A percentile compares a stretch with the other conserved stretches of the same genome.
phyloP scores from a whole-genome alignment of 805 yeast species.

The Kazachstania africana region DNA sequence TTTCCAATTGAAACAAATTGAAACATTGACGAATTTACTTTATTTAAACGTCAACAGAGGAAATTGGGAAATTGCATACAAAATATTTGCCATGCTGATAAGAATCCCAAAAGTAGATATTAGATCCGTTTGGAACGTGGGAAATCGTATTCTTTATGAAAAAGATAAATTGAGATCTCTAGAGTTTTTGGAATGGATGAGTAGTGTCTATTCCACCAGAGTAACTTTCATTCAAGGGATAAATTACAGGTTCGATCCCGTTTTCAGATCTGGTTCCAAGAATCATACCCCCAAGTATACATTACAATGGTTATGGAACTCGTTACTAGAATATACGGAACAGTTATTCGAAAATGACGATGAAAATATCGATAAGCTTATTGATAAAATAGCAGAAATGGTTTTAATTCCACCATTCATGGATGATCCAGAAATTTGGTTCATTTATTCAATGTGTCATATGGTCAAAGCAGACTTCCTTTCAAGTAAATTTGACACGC shows the following conservation, averaged over 20 bases:
- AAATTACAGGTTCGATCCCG: conserved; percentile 18
- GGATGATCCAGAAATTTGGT: conserved; percentile 26
- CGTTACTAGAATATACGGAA: conserved; percentile 7
- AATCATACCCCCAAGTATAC: conserved; percentile 20
- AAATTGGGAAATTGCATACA: conserved; percentile 47
- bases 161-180: conserved; percentile 4
- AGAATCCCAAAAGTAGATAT: conserved; percentile 41
- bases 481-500: conserved; percentile 6
- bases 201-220: conserved; percentile 16
- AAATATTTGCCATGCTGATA: conserved; percentile 37
- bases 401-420: conserved; percentile 23
- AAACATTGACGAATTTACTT: conserved; percentile 31
- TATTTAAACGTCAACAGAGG: conserved; percentile 36
- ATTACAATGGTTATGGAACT: conserved; percentile 21
- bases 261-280: conserved; percentile 21
- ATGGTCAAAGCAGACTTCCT: conserved; percentile 17
- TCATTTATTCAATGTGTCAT: conserved; percentile 19
- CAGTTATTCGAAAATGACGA: conserved; percentile 1
- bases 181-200: conserved; percentile 22
- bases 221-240: conserved; percentile 13
- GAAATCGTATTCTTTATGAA: conserved; percentile 38
- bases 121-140: conserved; percentile 51
- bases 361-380: conserved; percentile 7
- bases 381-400: conserved; percentile 20
- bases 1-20: conserved; percentile 14